Percentiles rank a stretch among this genome's conserved stretches.
Conservation (phyloP, 345 rosid genomes). For the Brassica juncea region DNA sequence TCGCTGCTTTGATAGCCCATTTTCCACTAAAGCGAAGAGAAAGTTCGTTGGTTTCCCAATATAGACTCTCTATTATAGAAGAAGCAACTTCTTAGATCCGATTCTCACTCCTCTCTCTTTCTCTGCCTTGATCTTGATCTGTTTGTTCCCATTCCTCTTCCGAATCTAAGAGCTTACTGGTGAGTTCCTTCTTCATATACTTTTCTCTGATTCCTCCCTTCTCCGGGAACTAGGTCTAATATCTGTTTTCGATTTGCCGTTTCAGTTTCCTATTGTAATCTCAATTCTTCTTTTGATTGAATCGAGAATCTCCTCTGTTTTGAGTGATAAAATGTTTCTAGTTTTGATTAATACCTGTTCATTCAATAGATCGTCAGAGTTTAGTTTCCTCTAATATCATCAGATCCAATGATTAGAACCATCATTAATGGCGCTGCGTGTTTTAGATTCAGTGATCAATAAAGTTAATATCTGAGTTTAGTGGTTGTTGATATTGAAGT, state of each 20-base stretch:
- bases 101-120: constrained; percentile 24
- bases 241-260: not conserved
- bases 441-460: not conserved
- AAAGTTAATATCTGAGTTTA: not conserved
- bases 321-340: too few species aligned
- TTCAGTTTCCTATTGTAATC: not conserved
- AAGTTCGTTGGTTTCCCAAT: constrained; percentile 34
- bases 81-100: constrained; percentile 27
- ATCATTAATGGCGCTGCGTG: not conserved
- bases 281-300: not conserved
- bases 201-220: constrained; percentile 1
- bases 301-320: not conserved
- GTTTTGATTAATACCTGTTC: not conserved
- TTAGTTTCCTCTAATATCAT: not conserved
- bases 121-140: constrained; percentile 13
- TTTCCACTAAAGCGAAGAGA: constrained; percentile 2
- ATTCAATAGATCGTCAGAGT: not conserved
- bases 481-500: not conserved
- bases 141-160: not conserved
- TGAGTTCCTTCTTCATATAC: not conserved
- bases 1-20: constrained; percentile 11
- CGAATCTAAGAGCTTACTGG: constrained; percentile 17
- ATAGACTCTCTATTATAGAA: not conserved
- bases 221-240: not conserved
- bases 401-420: constrained; percentile 8